phyloP scores from a whole-genome alignment of 352 stramenopile species.

The Phytophthora citricola region DNA sequence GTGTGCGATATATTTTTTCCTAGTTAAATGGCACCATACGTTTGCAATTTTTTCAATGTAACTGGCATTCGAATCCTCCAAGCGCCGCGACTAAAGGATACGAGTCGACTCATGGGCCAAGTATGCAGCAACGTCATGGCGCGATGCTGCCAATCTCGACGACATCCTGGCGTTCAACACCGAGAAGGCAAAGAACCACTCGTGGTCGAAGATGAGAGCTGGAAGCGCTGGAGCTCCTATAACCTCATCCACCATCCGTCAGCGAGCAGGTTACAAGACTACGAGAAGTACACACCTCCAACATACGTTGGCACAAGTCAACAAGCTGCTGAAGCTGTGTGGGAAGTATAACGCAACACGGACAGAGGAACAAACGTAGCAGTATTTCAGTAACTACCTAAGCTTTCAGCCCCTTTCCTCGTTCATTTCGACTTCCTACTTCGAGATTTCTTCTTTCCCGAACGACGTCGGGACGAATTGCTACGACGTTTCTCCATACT shows the following conservation, averaged over 20 bases:
- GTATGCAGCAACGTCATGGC: constrained; percentile 21
- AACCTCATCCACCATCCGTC: constrained; percentile 68
- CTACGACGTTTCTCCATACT: constrained; percentile 9
- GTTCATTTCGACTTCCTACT: constrained; percentile 30
- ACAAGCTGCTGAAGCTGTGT: constrained; percentile 67
- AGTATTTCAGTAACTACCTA: constrained; percentile 8
- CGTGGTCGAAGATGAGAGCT: constrained; percentile 85
- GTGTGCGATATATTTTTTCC: no score
- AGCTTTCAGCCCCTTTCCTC: neutral
- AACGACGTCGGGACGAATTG: constrained; percentile 19
- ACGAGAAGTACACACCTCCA: constrained; percentile 52
- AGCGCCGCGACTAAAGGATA: neutral
- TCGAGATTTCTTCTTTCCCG: constrained; percentile 35
- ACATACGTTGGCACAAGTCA: constrained; percentile 53
- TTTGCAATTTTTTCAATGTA: no score
- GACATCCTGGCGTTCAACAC: constrained; percentile 12
- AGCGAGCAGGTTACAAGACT: constrained; percentile 32
- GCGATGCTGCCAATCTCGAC: constrained; percentile 28
- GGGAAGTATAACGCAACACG: constrained; percentile 63
- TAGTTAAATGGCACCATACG: no score
- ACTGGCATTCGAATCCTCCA: neutral
- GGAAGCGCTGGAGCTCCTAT: constrained; percentile 82
- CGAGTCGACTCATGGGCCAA: constrained; percentile 27
- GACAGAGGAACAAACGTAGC: neutral
- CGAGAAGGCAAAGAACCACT: constrained; percentile 55